Evolutionary conservation across 768 basidiomycete genomes (phyloP).

Genomic region (Bullera alba): DNA sequence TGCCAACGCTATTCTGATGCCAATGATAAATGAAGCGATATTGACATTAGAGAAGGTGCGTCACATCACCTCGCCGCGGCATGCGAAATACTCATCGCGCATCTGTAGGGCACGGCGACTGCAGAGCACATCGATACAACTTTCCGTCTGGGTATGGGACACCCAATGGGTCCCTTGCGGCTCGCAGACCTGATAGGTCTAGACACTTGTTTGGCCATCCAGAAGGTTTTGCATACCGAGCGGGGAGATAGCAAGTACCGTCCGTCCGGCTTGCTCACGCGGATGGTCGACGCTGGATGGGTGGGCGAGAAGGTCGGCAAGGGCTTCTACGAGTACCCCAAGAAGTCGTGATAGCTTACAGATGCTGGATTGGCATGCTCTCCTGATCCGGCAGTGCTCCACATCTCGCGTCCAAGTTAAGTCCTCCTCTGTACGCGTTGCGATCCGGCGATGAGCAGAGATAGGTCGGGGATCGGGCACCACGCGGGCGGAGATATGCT

Average conservation of each 20-base stretch:
- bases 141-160: constrained; percentile 71
- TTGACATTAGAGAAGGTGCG: constrained; percentile 81
- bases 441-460: too few species aligned
- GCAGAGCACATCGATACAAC: constrained; percentile 94
- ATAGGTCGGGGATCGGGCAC: too few species aligned
- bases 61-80: neutral
- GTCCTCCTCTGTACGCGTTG: too few species aligned
- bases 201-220: constrained; percentile 90
- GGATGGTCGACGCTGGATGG: constrained; percentile 97
- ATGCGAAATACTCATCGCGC: neutral
- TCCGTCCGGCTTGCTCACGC: constrained; percentile 76
- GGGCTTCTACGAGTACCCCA: constrained; percentile 81
- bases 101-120: constrained; percentile 69
- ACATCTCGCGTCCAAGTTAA: too few species aligned
- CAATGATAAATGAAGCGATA: constrained; percentile 95
- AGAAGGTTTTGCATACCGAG: constrained; percentile 77
- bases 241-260: constrained; percentile 93
- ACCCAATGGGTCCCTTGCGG: constrained; percentile 85
- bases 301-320: constrained; percentile 85
- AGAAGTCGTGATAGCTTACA: neutral
- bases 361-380: too few species aligned
- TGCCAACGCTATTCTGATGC: constrained; percentile 92
- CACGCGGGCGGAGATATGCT: too few species aligned
- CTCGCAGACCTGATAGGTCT: constrained; percentile 79
- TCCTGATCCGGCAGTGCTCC: too few species aligned